Base-by-base conservation (phyloP, 495 filamentous ascomycete genomes). In the Aspergillus bertholletiae region DNA sequence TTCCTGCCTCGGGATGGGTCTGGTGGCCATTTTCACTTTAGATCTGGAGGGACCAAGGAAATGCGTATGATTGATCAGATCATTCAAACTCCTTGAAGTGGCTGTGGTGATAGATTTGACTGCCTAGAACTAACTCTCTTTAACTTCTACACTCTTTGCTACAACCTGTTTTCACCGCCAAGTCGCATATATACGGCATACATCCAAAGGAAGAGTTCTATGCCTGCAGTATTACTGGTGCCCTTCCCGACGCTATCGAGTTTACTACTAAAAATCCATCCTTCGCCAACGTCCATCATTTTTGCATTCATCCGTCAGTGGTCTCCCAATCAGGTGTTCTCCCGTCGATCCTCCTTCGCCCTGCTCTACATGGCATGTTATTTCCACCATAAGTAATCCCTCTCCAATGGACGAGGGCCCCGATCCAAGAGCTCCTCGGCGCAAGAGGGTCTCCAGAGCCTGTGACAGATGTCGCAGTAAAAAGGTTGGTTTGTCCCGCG, bases 381-480 rank as follows among this genome's bases (percentile, higher is more conserved):
- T 50, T 57, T 46, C 53, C 57, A 56, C 20, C 32, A 46, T 56
- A 59, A 59, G 40, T 61, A 48, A 66, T n/a, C 58, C 60, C 56
- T 67, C 68, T 51, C 65, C 66, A 54, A 77, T 77, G 74, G 73
- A 77, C 57, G 74, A 77, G 70, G 73, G 64, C 56, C 60, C 71
- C 22, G 71, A 76, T 60, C 48, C 57, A 7, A 72, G 75, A 65
- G 68, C 67, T 61, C 69, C 72, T 66, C 73, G 73, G 52, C 74
- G 86, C 24, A 83, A 85, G 65, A 78, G 86, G 65, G 86, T 89
- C 7, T 87, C 86, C 5, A 74, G 84, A 59, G 86, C 86, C 47
- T 89, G 86, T 68, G 84, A 89, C 61, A 83, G 85, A 49, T 89
- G 86, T 67, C 83, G 85, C 51, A 80, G 78, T 23, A 82, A 81